Base-by-base conservation (phyloP, 192 early-diverging fungal genomes). In the Globomyces pollinis-pini region DNA sequence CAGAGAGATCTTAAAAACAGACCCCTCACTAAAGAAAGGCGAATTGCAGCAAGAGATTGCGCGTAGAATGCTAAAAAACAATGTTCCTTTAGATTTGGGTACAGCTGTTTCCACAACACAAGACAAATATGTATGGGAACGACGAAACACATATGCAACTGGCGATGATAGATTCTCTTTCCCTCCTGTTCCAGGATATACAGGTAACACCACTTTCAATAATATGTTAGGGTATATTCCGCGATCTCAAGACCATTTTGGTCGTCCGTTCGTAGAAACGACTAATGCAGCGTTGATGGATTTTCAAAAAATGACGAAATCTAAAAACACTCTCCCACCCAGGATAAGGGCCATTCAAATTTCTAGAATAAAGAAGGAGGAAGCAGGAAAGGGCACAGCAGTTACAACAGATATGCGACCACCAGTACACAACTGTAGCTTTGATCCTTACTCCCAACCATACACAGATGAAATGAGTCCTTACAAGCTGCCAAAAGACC, bases 121-220 rank as follows among this genome's bases (percentile, higher is more conserved):
- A n/a, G 59, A 67, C 13, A 65, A 68, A 41, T 64, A 68, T 32
- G 59, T 71, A 18, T 79, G 77, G 76, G 65, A 69, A 50, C 33
- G 58, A 7, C 57, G 38, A 2, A 67, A 63, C 28, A 73, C 70
- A 47, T 75, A 73, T 56, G 73, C 77, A 5, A 79, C 77, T 9
- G 73, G 69, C 13, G 77, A 79, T 64, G 73, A 75, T 54, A 38
- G 77, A 18, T 79, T 79, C 50, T 74, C 73, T 21, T 79, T 79
- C 54, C 77, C 77, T 2, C 77, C 77, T 38, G 77, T 79, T 21
- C 77, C 77, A 12, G 77, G 77, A 42, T 79, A 79, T 63, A 79
- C 77, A 36, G 77, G 77, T 79, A n/a, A n/a, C n/a, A n/a, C n/a
- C n/a, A 38, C 18, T 0, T 18, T 26, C 2, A 18, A 38, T 65